phyloP scores from a whole-genome alignment of 176 grass and related monocot genomes.

The Pontederia paniculata region DNA sequence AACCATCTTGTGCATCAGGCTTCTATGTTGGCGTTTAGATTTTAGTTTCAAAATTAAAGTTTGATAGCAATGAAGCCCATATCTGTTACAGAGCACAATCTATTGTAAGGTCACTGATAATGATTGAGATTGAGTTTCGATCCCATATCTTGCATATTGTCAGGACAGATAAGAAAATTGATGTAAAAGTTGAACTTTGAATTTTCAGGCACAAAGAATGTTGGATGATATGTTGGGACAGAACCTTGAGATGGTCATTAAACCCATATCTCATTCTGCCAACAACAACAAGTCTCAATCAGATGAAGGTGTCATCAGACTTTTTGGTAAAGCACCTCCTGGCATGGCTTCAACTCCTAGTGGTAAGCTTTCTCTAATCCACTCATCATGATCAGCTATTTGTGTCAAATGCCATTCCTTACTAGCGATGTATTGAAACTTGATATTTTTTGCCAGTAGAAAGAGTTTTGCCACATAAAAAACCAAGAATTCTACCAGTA shows the following conservation, averaged over 20 bases:
- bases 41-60: too few species aligned
- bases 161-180: not conserved
- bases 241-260: conserved; percentile 59
- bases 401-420: conserved; percentile 13
- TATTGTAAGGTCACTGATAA: not conserved
- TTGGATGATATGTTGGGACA: conserved; percentile 72
- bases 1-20: too few species aligned
- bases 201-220: conserved; percentile 62
- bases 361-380: conserved; percentile 25
- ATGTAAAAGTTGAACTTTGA: not conserved
- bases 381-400: conserved; percentile 9
- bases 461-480: conserved; percentile 45
- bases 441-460: conserved; percentile 41
- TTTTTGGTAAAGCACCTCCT: conserved; percentile 72
- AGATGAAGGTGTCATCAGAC: conserved; percentile 43
- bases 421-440: conserved; percentile 21
- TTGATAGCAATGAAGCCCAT: too few species aligned
- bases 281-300: conserved; percentile 30
- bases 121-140: not conserved
- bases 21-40: too few species aligned
- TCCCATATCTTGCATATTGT: not conserved
- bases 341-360: conserved; percentile 52
- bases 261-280: conserved; percentile 18
- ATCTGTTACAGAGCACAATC: too few species aligned
- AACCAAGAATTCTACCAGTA: conserved; percentile 63